Evolutionary conservation across 441 rosid genomes (phyloP).

Genomic region (Populus hybrid): DNA sequence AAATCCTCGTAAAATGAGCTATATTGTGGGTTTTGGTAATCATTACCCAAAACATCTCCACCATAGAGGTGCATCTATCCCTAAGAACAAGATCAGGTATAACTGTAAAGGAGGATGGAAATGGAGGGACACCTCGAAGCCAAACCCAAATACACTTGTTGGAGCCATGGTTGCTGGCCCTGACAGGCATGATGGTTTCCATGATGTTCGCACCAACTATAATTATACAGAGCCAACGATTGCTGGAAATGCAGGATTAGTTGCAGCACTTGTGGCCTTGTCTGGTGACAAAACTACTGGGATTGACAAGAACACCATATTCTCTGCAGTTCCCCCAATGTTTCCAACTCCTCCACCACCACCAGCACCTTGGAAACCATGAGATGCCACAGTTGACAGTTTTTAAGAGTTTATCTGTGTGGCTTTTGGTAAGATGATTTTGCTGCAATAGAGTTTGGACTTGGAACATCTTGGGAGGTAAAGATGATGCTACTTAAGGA

Average conservation of each 20-base stretch:
- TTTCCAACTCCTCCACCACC: conserved; percentile 93
- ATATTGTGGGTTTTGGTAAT: conserved; percentile 75
- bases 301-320: conserved; percentile 85
- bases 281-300: conserved; percentile 52
- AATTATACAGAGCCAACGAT: conserved; percentile 94
- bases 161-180: conserved; percentile 99
- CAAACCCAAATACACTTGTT: conserved; percentile 64
- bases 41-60: conserved; percentile 77
- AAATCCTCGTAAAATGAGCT: conserved; percentile 93
- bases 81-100: conserved; percentile 64
- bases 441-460: conserved; percentile 26
- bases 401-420: conserved; percentile 15
- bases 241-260: conserved; percentile 90
- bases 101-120: conserved; percentile 92
- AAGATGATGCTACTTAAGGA: conserved; percentile 9
- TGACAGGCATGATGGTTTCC: conserved; percentile 77
- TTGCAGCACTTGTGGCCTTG: conserved; percentile 84
- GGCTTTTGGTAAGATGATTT: conserved; percentile 30
- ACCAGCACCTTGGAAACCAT: conserved; percentile 99
- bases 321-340: conserved; percentile 92
- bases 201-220: conserved; percentile 73
- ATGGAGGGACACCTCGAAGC: conserved; percentile 66
- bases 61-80: conserved; percentile 92
- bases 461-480: conserved; percentile 15
- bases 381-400: conserved; percentile 13